Evolutionary conservation across 2,329 filamentous ascomycete genomes (phyloP).

Genomic region (Trichoderma cornu-damae): DNA sequence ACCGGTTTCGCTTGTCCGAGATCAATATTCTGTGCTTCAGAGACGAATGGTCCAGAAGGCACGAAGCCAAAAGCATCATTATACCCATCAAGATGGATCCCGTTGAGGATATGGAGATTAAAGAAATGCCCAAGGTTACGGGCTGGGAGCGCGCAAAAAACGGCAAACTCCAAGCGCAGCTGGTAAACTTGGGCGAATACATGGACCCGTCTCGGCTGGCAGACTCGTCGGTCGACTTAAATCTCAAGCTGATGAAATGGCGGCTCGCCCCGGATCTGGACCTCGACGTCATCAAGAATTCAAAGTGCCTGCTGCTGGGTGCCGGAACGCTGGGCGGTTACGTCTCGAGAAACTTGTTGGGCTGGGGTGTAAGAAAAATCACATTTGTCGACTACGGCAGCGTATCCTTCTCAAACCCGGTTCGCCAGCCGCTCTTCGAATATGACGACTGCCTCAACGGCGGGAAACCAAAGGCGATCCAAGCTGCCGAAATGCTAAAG

Average conservation of each 20-base stretch:
- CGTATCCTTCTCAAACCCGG: slow-evolving; percentile 94
- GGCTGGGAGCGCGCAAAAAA: slow-evolving; percentile 86
- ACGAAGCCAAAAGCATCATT: slow-evolving; percentile 77
- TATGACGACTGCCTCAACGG: slow-evolving; percentile 86
- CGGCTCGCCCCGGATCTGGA: slow-evolving; percentile 84
- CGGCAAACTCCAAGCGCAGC: slow-evolving; percentile 71
- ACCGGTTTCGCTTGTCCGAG: slow-evolving; percentile 70
- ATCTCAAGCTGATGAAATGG: slow-evolving; percentile 99
- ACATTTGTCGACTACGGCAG: slow-evolving; percentile 92
- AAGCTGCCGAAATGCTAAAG: slow-evolving; percentile 72
- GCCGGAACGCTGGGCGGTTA: slow-evolving; percentile 93
- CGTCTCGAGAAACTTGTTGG: slow-evolving; percentile 84
- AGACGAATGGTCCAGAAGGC: slow-evolving; percentile 70
- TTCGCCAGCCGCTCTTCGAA: slow-evolving; percentile 86
- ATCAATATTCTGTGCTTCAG: slow-evolving; percentile 87
- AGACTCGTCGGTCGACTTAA: slow-evolving; percentile 91
- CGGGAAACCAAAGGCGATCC: slow-evolving; percentile 74
- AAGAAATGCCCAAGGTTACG: slow-evolving; percentile 77
- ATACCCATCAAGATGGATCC: slow-evolving; percentile 58
- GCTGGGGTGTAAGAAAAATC: slow-evolving; percentile 92
- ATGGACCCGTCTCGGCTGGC: slow-evolving; percentile 87
- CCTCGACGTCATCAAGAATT: slow-evolving; percentile 81
- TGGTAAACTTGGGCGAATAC: slow-evolving; percentile 81
- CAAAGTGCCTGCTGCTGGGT: slow-evolving; percentile 83
- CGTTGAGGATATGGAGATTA: slow-evolving; percentile 39